Evolutionary conservation across 176 grass and related monocot genomes (phyloP).

Genomic region (Tillandsia fasciculata): DNA sequence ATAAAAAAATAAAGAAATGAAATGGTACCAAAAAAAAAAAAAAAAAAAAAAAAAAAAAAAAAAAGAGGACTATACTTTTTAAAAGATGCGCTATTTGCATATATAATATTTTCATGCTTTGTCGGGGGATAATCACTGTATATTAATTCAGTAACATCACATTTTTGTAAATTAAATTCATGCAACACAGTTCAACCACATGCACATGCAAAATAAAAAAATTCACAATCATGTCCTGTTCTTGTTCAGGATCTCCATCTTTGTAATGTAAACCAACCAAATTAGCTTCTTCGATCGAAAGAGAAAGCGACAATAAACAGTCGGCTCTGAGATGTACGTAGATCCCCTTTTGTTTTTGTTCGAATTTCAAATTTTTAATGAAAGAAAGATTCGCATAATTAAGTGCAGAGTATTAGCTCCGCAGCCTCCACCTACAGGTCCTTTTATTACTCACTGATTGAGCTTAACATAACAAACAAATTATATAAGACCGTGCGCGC

Average conservation of each 20-base stretch:
- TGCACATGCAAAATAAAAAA: background rate
- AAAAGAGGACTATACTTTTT: too few relatives aligned
- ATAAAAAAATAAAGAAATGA: too few relatives aligned
- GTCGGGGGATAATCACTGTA: background rate
- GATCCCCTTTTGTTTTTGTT: background rate
- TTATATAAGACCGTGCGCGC: too few relatives aligned
- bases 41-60: too few relatives aligned
- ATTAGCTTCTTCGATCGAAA: background rate
- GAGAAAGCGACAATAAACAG: background rate
- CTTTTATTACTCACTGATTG: too few relatives aligned
- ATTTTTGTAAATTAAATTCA: constrained; percentile 3
- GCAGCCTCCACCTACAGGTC: too few relatives aligned
- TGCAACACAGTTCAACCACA: constrained; percentile 10
- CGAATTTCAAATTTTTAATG: background rate
- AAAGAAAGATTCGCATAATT: background rate
- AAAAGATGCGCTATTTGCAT: background rate
- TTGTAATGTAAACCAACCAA: background rate
- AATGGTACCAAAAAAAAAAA: too few relatives aligned
- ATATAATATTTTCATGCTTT: background rate
- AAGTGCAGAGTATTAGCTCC: too few relatives aligned
- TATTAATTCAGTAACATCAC: background rate
- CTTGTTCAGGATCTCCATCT: background rate
- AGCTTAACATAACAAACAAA: too few relatives aligned
- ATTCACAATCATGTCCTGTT: background rate
- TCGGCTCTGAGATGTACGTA: background rate